Evolutionary conservation across 1,284 basidiomycete genomes (phyloP).

Genomic region (Cystobasidium sp.): DNA sequence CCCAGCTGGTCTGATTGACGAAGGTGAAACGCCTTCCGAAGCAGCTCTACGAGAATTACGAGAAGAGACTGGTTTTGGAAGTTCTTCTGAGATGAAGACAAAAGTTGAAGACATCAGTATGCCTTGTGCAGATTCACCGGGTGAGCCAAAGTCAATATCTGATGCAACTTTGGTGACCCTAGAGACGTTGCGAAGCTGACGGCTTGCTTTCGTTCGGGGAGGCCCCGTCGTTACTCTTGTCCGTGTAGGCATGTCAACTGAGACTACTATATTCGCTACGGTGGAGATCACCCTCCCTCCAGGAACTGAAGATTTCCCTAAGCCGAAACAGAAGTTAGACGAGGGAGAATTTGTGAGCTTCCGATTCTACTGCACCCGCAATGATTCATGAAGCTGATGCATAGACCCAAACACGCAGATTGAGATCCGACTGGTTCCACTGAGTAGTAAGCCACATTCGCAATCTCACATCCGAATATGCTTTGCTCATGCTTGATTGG

Average conservation of each 20-base stretch:
- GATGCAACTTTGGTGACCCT: neutral
- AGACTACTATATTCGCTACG: constrained; percentile 79
- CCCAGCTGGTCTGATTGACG: constrained; percentile 84
- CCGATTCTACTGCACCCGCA: neutral
- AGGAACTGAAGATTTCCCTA: constrained; percentile 57
- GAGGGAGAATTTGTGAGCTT: constrained; percentile 65
- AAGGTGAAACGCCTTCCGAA: constrained; percentile 73
- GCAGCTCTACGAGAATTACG: constrained; percentile 82
- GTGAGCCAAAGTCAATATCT: neutral
- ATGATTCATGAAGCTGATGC: neutral
- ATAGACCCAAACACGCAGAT: constrained; percentile 62
- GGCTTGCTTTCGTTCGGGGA: constrained; percentile 43
- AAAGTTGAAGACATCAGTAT: constrained; percentile 19
- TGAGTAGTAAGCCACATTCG: constrained; percentile 64
- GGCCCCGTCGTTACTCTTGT: constrained; percentile 67
- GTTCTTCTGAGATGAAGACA: constrained; percentile 45
- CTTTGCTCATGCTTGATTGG: neutral
- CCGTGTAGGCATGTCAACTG: constrained; percentile 61
- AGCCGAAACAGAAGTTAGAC: constrained; percentile 72
- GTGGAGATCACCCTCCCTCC: constrained; percentile 69
- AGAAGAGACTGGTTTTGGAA: constrained; percentile 83
- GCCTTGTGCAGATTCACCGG: constrained; percentile 36
- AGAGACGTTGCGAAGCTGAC: too few relatives aligned
- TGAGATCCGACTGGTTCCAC: constrained; percentile 69
- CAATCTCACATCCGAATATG: neutral